Conservation (phyloP, 208 protist genomes). For the Wallacemonas sp. region DNA sequence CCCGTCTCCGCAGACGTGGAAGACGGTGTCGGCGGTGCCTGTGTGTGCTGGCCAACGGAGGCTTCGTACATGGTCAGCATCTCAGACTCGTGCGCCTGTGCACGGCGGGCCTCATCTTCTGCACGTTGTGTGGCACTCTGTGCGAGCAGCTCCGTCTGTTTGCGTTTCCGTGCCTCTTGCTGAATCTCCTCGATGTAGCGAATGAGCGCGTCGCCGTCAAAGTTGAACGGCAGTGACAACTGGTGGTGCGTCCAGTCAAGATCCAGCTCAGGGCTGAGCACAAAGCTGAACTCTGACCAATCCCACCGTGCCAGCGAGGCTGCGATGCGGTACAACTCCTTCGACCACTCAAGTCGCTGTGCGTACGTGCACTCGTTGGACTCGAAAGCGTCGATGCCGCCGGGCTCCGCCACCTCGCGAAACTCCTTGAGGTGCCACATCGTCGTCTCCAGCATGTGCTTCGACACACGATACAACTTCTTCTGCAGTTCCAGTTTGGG, state of each 20-base stretch:
- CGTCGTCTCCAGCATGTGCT: conserved; percentile 88
- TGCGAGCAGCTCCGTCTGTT: conserved; percentile 54
- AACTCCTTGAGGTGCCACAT: conserved; percentile 91
- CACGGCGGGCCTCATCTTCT: conserved; percentile 38
- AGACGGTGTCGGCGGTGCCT: neutral
- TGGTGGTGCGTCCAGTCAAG: conserved; percentile 72
- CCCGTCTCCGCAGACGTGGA: neutral
- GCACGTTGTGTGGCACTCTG: conserved; percentile 52
- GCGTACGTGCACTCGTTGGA: conserved; percentile 90
- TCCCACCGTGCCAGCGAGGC: conserved; percentile 82
- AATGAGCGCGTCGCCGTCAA: conserved; percentile 84
- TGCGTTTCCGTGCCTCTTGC: conserved; percentile 56
- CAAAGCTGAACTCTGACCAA: conserved; percentile 88
- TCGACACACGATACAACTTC: conserved; percentile 80
- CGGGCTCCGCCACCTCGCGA: conserved; percentile 70
- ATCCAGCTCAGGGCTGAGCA: conserved; percentile 75
- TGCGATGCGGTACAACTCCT: conserved; percentile 86
- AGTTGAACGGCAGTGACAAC: conserved; percentile 81
- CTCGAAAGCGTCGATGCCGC: conserved; percentile 78
- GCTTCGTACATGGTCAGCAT: conserved; percentile 38
- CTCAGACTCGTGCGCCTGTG: conserved; percentile 44
- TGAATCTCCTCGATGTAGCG: conserved; percentile 88
- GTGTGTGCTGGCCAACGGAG: conserved; percentile 1
- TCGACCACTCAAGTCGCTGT: conserved; percentile 83
- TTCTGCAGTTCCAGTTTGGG: conserved; percentile 79